phyloP scores from a whole-genome alignment of 2,329 filamentous ascomycete species.

The Pestalotiopsis sp. region DNA sequence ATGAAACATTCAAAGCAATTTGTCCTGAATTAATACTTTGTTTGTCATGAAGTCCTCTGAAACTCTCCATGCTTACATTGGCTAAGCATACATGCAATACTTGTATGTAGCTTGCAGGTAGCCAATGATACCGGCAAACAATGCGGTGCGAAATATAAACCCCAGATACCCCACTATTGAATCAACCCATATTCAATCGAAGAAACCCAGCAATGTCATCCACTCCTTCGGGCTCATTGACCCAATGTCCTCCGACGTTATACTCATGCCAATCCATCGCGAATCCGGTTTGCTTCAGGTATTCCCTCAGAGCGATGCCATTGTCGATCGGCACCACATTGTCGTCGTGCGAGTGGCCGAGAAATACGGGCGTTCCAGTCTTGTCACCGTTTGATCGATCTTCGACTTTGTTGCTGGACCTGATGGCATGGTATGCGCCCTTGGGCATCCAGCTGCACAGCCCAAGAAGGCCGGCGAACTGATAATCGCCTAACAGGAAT shows the following conservation, averaged over 20 bases:
- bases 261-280: conserved; percentile 30
- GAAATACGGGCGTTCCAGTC: conserved; percentile 23
- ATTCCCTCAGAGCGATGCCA: conserved; percentile 22
- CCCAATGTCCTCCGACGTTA: conserved; percentile 23
- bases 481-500: conserved; percentile 12
- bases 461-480: conserved; percentile 28
- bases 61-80: too few relatives aligned
- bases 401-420: not conserved
- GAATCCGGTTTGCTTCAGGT: conserved; percentile 13
- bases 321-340: conserved; percentile 26
- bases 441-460: conserved; percentile 29
- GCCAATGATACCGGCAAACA: too few relatives aligned
- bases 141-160: too few relatives aligned
- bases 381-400: not conserved
- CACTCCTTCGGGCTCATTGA: conserved; percentile 27
- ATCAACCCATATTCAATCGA: not conserved
- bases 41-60: too few relatives aligned
- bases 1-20: too few relatives aligned
- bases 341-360: conserved; percentile 29
- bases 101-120: too few relatives aligned
- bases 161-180: not conserved
- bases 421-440: not conserved
- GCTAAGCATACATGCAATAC: too few relatives aligned
- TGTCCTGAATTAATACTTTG: too few relatives aligned
- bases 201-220: conserved; percentile 23